Conservation (phyloP, 768 basidiomycete species). For the Boletales sp. region DNA sequence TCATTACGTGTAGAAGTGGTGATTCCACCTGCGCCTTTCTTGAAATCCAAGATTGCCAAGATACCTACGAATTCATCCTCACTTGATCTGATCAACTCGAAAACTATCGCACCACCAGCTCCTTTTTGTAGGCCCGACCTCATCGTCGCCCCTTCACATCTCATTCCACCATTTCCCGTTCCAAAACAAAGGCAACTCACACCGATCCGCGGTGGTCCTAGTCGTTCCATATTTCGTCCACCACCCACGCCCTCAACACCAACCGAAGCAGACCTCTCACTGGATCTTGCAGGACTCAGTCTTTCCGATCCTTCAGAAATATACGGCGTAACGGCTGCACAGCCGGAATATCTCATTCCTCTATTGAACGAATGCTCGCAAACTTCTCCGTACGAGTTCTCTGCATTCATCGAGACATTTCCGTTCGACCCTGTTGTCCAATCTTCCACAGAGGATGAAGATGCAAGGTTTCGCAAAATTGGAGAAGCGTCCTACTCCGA, state of each 20-base stretch:
- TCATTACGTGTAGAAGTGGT: conserved; percentile 37
- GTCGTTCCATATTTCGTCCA: conserved; percentile 34
- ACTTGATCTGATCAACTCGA: conserved; percentile 3
- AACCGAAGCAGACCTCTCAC: conserved; percentile 44
- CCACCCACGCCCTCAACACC: conserved; percentile 56
- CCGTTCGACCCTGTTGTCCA: conserved; percentile 68
- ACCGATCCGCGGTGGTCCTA: conserved; percentile 51
- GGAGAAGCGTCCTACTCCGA: conserved; percentile 98
- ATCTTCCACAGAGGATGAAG: conserved; percentile 26
- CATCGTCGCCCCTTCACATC: neutral
- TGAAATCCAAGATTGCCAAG: conserved; percentile 13
- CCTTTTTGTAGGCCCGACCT: neutral
- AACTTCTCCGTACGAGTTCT: conserved; percentile 68
- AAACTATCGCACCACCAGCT: neutral
- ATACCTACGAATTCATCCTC: conserved; percentile 9
- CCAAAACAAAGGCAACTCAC: conserved; percentile 60
- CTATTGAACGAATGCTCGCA: conserved; percentile 74
- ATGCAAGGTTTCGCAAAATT: conserved; percentile 67
- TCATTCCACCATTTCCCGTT: conserved; percentile 15
- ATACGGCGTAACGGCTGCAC: conserved; percentile 39
- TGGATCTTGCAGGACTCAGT: conserved; percentile 37
- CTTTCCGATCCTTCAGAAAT: conserved; percentile 48
- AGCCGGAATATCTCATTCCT: conserved; percentile 55
- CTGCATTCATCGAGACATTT: conserved; percentile 78
- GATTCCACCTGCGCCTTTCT: conserved; percentile 34